A percentile compares a stretch with the other conserved stretches of the same genome.
Conservation (phyloP, 1,284 basidiomycete genomes). For the Ganoderma sp. region DNA sequence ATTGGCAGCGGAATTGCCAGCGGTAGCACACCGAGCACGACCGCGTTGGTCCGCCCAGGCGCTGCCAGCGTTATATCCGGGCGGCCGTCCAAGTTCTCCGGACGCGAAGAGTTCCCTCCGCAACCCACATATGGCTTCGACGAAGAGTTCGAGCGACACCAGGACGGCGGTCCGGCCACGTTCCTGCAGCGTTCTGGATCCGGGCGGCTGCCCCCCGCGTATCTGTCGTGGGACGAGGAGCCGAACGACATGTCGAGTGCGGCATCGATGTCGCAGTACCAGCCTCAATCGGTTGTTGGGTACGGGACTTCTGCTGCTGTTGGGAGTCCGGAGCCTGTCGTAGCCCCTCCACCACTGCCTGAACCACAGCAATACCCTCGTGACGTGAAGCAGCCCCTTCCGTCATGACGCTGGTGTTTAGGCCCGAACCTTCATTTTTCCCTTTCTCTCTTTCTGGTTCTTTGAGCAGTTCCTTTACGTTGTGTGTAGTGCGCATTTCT, state of each 20-base stretch:
- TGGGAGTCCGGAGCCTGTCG: neutral
- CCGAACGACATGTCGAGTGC: neutral
- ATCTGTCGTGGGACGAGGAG: constrained; percentile 28
- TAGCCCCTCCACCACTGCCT: neutral
- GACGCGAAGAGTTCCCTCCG: neutral
- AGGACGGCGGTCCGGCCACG: constrained; percentile 27
- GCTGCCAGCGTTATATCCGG: neutral
- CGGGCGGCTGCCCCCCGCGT: constrained; percentile 30
- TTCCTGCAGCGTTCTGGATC: constrained; percentile 26
- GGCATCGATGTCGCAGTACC: neutral
- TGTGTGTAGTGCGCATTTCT: neutral
- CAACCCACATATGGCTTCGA: neutral
- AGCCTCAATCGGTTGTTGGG: neutral
- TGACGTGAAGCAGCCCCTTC: constrained; percentile 14
- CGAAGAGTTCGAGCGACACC: constrained; percentile 20
- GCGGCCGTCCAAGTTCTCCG: constrained; percentile 8
- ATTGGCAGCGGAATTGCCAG: neutral
- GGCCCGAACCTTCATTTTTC: neutral
- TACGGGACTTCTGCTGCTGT: neutral
- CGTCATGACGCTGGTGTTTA: constrained; percentile 2
- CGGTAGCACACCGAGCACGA: neutral
- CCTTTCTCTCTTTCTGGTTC: neutral
- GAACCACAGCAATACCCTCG: neutral
- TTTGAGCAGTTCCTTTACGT: neutral
- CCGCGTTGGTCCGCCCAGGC: neutral